Evolutionary conservation across 2,329 filamentous ascomycete species (phyloP), one percentile per base, ranked within the genome.

Genomic region (Coniochaeta sp.): DNA sequence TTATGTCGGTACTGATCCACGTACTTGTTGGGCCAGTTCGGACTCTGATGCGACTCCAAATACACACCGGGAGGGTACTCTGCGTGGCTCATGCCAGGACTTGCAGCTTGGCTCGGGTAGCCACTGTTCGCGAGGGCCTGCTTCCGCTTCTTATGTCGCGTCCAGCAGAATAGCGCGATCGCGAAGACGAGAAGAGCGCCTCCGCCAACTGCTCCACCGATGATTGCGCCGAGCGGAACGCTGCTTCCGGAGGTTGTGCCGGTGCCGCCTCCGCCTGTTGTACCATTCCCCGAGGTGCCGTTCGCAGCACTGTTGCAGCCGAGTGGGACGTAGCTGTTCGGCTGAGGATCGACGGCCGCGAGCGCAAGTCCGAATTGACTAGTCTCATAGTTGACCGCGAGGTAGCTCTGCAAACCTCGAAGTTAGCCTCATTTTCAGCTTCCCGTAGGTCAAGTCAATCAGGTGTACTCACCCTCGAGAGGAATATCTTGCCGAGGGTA

Each of bases 401-500:
- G 59, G 44, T 61, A 61, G 54, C 59, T 61, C 59, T 61, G 31
- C 31, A 17, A 24, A 47, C 3, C 6, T 3, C 22, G 19, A 47
- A 5, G 17, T 47, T 47, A 26, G 22, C 3, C 19, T 47, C 19
- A 16, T 44, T 16, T n/a, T 3, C 19, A 19, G 40, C 34, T 44
- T 44, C 3, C 40, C 40, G n/a, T 19, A 8, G n/a, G 22, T 4
- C 34, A 12, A 26, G n/a, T n/a, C n/a, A 52, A 2, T 52, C 24
- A 31, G 9, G 11, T 22, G 4, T 19, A 61, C 59, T 52, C 24
- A 61, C 59, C 19, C 59, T 58, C 28, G 59, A 61, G 19, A 61
- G 54, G 50, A 61, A 61, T 26, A 61, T 58, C 43, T 54, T 61
- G 59, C 59, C 59, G 3, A 61, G 56, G 1, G 55, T 61, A n/a